Conservation (phyloP, 2,329 filamentous ascomycete genomes). For the Xenoacremonium recifei region DNA sequence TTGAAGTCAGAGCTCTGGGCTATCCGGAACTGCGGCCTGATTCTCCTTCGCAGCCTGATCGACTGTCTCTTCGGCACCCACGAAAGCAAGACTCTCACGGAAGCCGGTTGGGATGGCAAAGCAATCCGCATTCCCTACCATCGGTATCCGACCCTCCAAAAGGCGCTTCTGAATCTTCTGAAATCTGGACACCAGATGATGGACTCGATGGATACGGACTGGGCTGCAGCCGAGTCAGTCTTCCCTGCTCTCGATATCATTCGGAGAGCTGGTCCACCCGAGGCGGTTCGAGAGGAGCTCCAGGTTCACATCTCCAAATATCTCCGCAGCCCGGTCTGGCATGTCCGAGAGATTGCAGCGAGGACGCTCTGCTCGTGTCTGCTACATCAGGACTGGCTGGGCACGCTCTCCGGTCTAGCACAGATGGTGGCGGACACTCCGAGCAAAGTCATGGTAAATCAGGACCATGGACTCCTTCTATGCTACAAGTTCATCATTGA, state of each 20-base stretch:
- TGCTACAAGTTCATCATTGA: constrained; percentile 57
- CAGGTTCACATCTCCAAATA: constrained; percentile 59
- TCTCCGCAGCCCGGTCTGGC: constrained; percentile 71
- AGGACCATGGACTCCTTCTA: constrained; percentile 57
- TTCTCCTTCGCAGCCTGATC: constrained; percentile 83
- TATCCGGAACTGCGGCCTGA: constrained; percentile 87
- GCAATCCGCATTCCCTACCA: constrained; percentile 67
- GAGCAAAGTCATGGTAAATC: constrained; percentile 43
- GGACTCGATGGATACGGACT: constrained; percentile 32
- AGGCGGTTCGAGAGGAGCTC: constrained; percentile 52
- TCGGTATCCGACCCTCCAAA: constrained; percentile 64
- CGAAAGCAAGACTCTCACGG: constrained; percentile 64
- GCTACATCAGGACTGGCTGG: constrained; percentile 49
- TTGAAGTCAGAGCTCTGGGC: constrained; percentile 86
- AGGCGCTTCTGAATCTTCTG: constrained; percentile 63
- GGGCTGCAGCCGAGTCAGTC: constrained; percentile 63
- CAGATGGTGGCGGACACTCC: constrained; percentile 21
- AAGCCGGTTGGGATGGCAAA: constrained; percentile 62
- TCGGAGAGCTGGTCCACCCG: constrained; percentile 67
- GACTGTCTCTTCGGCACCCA: constrained; percentile 75
- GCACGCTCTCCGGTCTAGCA: constrained; percentile 38
- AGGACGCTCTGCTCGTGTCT: constrained; percentile 67
- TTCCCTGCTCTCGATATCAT: constrained; percentile 84
- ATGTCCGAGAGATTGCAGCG: constrained; percentile 77
- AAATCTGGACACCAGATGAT: constrained; percentile 48